These are phyloP conservation scores for Creolimax fragrantissima DNA, from an alignment of 78 protist genomes.

Conservation along the genomic window DNA sequence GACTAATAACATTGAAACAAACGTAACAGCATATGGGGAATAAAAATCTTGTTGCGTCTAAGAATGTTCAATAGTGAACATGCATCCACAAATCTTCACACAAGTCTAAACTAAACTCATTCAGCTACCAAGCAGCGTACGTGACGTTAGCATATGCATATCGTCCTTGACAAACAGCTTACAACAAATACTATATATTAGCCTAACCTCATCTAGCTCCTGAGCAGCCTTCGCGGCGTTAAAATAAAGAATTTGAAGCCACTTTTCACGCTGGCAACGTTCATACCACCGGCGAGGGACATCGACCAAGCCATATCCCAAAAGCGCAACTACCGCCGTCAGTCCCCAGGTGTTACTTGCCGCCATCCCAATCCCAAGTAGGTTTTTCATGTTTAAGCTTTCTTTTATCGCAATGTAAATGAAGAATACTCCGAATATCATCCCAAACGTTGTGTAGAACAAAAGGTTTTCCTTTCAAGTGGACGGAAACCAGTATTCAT, in stretches of 20 bases:
- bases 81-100: too few relatives aligned
- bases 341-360: conserved; percentile 65
- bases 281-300: conserved; percentile 44
- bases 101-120: too few relatives aligned
- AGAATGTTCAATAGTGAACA: too few relatives aligned
- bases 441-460: conserved; percentile 31
- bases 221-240: conserved; percentile 5
- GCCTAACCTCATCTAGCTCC: conserved; percentile 16
- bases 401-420: conserved; percentile 38
- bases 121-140: too few relatives aligned
- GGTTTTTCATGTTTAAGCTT: conserved; percentile 9
- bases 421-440: conserved; percentile 25
- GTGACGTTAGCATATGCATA: too few relatives aligned
- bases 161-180: too few relatives aligned
- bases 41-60: too few relatives aligned
- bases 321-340: conserved; percentile 24
- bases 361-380: conserved; percentile 56
- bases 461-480: conserved; percentile 42
- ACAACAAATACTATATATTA: too few relatives aligned
- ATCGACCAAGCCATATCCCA: conserved; percentile 67
- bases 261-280: background rate
- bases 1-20: too few relatives aligned
- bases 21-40: too few relatives aligned
- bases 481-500: too few relatives aligned
- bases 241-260: conserved; percentile 28